Percentiles rank a stretch among this genome's conserved stretches.
Conservation (phyloP, 176 grass and related monocot species). For the Ensete ventricosum region DNA sequence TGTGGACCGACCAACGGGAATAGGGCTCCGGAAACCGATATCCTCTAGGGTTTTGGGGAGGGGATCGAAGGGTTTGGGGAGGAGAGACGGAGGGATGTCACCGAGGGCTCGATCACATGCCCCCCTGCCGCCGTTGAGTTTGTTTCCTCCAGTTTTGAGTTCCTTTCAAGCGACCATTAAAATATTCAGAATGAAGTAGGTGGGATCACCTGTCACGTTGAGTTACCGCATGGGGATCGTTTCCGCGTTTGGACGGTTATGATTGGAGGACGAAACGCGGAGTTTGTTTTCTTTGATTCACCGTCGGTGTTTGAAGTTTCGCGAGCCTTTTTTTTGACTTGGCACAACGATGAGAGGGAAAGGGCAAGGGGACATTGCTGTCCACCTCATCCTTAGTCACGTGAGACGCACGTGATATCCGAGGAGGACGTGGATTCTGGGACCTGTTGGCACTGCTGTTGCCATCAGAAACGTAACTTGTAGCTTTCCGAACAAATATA, state of each 20-base stretch:
- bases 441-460: no score
- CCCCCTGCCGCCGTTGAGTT: background rate
- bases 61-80: background rate
- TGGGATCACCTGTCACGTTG: background rate
- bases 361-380: no score
- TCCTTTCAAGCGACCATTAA: background rate
- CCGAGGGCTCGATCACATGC: background rate
- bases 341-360: no score
- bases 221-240: background rate
- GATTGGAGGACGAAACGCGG: background rate
- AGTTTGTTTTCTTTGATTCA: background rate
- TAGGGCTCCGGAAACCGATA: background rate
- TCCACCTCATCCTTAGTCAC: no score
- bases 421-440: no score
- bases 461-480: no score
- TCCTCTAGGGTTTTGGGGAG: conserved; percentile 4
- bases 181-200: background rate
- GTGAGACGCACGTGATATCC: no score
- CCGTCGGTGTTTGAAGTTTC: no score
- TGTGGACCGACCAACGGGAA: conserved; percentile 5
- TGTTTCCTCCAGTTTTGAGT: background rate
- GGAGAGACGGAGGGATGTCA: background rate
- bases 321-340: no score
- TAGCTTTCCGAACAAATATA: no score
- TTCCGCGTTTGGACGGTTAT: background rate